Evolutionary conservation across 805 yeast species (phyloP).

Genomic region (Yamadazyma sp.): DNA sequence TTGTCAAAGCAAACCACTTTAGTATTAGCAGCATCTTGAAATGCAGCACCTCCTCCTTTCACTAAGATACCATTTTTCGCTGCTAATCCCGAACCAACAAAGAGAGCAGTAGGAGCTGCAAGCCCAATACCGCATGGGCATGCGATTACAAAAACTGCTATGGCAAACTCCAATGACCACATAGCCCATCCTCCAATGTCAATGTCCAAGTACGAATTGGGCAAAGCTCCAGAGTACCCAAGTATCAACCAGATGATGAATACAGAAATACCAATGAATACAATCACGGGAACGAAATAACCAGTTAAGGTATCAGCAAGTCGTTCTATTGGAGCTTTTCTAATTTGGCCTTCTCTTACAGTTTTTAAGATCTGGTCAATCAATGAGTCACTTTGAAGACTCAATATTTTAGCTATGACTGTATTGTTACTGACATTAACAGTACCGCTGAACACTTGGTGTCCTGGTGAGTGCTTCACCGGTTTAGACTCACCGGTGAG

Average conservation of each 20-base stretch:
- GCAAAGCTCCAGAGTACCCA: conserved; percentile 55
- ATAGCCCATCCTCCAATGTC: conserved; percentile 74
- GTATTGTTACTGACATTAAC: conserved; percentile 59
- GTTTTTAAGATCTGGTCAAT: conserved; percentile 68
- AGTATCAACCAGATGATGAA: conserved; percentile 70
- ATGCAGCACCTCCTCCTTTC: conserved; percentile 80
- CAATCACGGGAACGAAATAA: conserved; percentile 70
- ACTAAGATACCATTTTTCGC: conserved; percentile 76
- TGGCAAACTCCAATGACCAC: conserved; percentile 77
- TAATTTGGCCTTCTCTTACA: conserved; percentile 71
- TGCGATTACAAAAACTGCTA: conserved; percentile 78
- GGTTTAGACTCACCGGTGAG: conserved; percentile 64
- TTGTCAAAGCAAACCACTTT: conserved; percentile 73
- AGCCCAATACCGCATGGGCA: conserved; percentile 86
- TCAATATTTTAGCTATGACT: conserved; percentile 53
- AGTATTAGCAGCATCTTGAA: conserved; percentile 69
- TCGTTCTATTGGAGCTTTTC: conserved; percentile 71
- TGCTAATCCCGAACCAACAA: conserved; percentile 77
- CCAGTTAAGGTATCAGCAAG: conserved; percentile 69
- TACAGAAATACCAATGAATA: conserved; percentile 56
- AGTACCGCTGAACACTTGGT: conserved; percentile 72
- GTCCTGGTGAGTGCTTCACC: conserved; percentile 56
- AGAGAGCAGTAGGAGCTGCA: conserved; percentile 82
- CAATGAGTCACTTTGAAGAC: conserved; percentile 62
- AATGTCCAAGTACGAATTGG: conserved; percentile 54